phyloP scores from a whole-genome alignment of 2,329 filamentous ascomycete genomes.

The Ceratocystis smalleyi region DNA sequence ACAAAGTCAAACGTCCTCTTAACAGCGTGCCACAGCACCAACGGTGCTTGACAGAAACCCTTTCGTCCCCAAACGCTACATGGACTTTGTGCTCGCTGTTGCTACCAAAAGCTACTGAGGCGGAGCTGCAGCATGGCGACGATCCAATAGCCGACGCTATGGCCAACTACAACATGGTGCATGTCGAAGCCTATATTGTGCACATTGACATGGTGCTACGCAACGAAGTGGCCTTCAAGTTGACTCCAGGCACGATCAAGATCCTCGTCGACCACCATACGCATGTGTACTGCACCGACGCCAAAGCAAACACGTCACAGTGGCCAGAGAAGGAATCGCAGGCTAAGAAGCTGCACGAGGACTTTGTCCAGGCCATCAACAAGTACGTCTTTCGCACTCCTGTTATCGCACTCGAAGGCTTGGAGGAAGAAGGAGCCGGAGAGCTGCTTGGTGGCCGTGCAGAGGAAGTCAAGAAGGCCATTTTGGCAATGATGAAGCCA shows the following conservation, averaged over 20 bases:
- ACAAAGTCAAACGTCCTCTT: conserved; percentile 86
- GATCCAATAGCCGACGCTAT: conserved; percentile 75
- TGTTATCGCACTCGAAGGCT: conserved; percentile 76
- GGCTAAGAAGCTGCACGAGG: conserved; percentile 91
- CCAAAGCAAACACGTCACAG: conserved; percentile 74
- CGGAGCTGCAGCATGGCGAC: conserved; percentile 52
- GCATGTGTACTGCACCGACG: conserved; percentile 82
- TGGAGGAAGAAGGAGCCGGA: conserved; percentile 91
- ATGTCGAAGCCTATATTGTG: conserved; percentile 93
- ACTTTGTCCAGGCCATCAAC: conserved; percentile 93
- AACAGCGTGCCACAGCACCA: conserved; percentile 96
- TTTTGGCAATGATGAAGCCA: conserved; percentile 74
- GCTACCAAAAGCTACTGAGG: conserved; percentile 75
- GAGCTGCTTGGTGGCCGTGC: conserved; percentile 84
- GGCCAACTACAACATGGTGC: conserved; percentile 83
- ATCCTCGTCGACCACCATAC: conserved; percentile 89
- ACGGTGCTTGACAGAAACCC: conserved; percentile 82
- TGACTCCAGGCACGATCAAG: conserved; percentile 89
- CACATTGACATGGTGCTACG: conserved; percentile 98
- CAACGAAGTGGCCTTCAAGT: conserved; percentile 95
- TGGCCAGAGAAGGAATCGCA: conserved; percentile 96
- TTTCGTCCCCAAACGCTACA: conserved; percentile 79
- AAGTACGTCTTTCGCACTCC: conserved; percentile 89
- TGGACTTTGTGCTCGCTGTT: conserved; percentile 91
- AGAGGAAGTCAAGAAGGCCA: conserved; percentile 79